Evolutionary conservation across 2,329 filamentous ascomycete genomes (phyloP).

Genomic region (Leptographium radiaticola): DNA sequence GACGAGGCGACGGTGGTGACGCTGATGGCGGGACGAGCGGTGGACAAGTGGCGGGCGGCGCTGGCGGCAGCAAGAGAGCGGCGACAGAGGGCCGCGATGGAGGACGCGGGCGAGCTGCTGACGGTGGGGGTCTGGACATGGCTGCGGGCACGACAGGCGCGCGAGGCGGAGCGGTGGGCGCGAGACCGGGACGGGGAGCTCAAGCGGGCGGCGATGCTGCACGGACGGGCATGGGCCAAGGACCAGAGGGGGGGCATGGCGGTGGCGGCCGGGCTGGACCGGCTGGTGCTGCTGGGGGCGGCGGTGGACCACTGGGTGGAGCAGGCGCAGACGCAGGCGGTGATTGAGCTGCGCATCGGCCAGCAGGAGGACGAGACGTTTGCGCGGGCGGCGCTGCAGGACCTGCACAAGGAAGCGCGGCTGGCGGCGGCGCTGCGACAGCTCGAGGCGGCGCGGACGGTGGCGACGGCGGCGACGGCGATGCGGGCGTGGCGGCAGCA

Average conservation of each 20-base stretch:
- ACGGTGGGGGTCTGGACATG: constrained; percentile 18
- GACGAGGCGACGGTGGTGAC: constrained; percentile 39
- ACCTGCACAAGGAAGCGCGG: constrained; percentile 6
- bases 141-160: constrained; percentile 16
- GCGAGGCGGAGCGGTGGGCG: constrained; percentile 13
- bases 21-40: constrained; percentile 15
- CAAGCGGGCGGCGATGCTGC: neutral
- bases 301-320: constrained; percentile 5
- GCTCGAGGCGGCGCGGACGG: neutral
- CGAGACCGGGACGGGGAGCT: neutral
- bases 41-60: constrained; percentile 17
- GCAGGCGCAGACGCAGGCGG: constrained; percentile 1
- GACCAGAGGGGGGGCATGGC: neutral
- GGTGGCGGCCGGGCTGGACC: neutral
- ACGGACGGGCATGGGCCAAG: neutral
- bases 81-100: constrained; percentile 15
- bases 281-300: neutral
- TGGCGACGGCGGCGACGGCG: neutral
- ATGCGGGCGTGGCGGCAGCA: neutral
- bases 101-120: constrained; percentile 17
- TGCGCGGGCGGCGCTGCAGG: constrained; percentile 3
- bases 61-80: constrained; percentile 13
- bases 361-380: constrained; percentile 6
- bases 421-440: constrained; percentile 5
- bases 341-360: constrained; percentile 3